Conservation (phyloP, 495 filamentous ascomycete genomes). For the Chaetomium fimeti region DNA sequence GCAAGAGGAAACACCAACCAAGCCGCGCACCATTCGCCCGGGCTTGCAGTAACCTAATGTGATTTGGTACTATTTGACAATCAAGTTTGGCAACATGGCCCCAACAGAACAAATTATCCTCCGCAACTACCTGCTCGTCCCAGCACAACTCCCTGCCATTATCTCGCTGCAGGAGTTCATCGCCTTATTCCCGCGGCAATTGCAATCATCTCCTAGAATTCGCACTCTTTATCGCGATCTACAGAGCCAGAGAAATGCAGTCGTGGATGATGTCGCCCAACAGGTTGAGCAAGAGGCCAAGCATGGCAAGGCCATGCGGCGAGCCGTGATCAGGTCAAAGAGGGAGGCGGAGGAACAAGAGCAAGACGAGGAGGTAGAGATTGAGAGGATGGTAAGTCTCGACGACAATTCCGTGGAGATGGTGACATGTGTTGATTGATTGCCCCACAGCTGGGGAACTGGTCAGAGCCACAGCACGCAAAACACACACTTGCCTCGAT, state of each 20-base stretch:
- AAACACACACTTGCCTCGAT: conserved; percentile 65
- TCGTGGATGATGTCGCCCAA: conserved; percentile 64
- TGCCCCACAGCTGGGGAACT: conserved; percentile 62
- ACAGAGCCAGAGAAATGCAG: conserved; percentile 65
- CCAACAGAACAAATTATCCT: conserved; percentile 72
- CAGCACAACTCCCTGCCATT: conserved; percentile 67
- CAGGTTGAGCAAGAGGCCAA: conserved; percentile 68
- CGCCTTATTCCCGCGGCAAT: conserved; percentile 67
- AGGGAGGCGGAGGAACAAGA: conserved; percentile 56
- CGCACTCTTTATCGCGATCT: conserved; percentile 75
- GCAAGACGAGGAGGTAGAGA: conserved; percentile 63
- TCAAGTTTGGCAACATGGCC: conserved; percentile 53
- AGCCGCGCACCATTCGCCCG: not conserved
- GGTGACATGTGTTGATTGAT: conserved; percentile 1
- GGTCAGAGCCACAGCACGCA: conserved; percentile 39
- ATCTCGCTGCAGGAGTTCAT: conserved; percentile 73
- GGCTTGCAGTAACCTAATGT: not conserved
- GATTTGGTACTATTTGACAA: not conserved
- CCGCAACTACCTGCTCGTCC: conserved; percentile 71
- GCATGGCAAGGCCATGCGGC: conserved; percentile 60
- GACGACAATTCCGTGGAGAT: not conserved
- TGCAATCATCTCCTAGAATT: conserved; percentile 69
- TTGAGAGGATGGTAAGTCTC: conserved; percentile 62
- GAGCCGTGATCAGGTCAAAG: conserved; percentile 57
- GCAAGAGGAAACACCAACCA: not conserved